Base-by-base conservation (phyloP, 352 stramenopile genomes). In the Plasmopara halstedii region DNA sequence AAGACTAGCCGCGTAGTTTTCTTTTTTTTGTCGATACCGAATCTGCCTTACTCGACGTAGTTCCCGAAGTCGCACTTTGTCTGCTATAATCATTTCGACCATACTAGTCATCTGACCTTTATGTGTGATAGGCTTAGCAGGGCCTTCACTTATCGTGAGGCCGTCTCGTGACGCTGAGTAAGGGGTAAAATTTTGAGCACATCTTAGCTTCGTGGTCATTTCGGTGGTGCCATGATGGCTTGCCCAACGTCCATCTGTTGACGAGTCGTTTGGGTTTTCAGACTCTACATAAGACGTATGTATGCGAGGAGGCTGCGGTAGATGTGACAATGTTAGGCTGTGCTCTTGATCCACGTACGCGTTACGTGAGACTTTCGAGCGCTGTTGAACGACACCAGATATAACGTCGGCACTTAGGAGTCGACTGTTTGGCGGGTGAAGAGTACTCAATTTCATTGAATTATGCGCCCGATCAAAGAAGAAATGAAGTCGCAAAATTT, bases 11-110 rank as follows among this genome's bases (percentile, higher is more conserved):
- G 31, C 15, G 25, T 54, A 54, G 10, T 42, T 17, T 2, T 59
- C 38, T 18, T 59, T 54, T 38, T 59, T 58, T 38, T 58, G 34
- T 18, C 51, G n/a, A 32, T 59, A 59, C 6, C 51, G 39, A 23
- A 59, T 50, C 20, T 59, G 51, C 14, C 40, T 26, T 25, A 37
- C 40, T 3, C 40, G 40, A 26, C 40, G 40, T 25, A 27, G 23
- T n/a, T 46, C 40, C 14, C 40, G 40, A 6, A 46, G 17, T 23
- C 40, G 40, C 25, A 46, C 7, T 37, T 46, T 46, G 17, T 46
- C 40, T 22, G 40, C 40, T 6, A 36, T 31, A 18, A 39, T 31
- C 18, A 38, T n/a, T 3, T 39, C n/a, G 21, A 26, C 41, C 15
- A 39, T 31, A 1, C 9, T 25, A 13, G 17, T 20, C 7, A 23